Evolutionary conservation across 2,329 filamentous ascomycete species (phyloP).

Genomic region (Penicillium paneum): DNA sequence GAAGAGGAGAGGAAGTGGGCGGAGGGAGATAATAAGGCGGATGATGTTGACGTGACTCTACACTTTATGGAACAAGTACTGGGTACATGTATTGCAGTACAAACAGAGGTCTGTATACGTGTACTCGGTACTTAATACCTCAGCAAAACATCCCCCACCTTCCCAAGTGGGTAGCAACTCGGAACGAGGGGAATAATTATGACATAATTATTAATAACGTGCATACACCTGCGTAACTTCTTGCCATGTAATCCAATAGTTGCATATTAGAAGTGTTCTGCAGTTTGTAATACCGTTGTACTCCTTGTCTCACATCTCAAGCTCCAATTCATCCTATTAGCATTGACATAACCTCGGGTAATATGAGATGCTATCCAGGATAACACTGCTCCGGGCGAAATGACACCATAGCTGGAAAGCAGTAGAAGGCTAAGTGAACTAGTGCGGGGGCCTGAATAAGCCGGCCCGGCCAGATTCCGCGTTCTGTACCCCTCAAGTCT

Average conservation of each 20-base stretch:
- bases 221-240: background rate
- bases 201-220: constrained; percentile 18
- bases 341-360: constrained; percentile 1
- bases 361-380: background rate
- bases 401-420: background rate
- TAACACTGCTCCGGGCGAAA: no score
- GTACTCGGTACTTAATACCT: constrained; percentile 3
- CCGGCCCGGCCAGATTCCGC: constrained; percentile 19
- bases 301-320: background rate
- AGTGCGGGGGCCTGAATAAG: constrained; percentile 26
- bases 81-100: constrained; percentile 7
- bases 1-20: constrained; percentile 17
- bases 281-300: background rate
- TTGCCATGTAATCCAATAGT: background rate
- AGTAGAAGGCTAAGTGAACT: constrained; percentile 11
- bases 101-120: fast-evolving
- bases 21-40: constrained; percentile 22
- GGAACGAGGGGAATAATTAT: constrained; percentile 19
- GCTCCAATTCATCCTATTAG: background rate
- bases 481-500: constrained; percentile 5
- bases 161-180: constrained; percentile 19
- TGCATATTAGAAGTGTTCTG: background rate
- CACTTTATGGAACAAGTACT: constrained; percentile 5
- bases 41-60: constrained; percentile 28
- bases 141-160: constrained; percentile 23